Evolutionary conservation across 805 yeast genomes (phyloP).

Genomic region (Hanseniaspora hatyaiensis): DNA sequence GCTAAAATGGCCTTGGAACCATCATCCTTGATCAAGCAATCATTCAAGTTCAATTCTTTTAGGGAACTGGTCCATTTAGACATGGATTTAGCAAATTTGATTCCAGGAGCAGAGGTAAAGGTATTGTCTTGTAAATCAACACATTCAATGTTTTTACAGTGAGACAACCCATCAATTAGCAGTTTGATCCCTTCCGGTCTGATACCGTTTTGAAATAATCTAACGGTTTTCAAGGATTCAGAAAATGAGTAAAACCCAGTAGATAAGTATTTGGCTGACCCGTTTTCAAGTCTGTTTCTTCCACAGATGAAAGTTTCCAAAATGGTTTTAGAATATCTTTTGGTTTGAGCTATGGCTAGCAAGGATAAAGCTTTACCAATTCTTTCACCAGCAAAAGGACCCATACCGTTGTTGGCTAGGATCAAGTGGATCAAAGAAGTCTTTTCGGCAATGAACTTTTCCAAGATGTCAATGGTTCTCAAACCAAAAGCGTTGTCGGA

Average conservation of each 20-base stretch:
- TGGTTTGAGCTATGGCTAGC: constrained; percentile 51
- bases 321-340: constrained; percentile 34
- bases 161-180: constrained; percentile 57
- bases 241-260: constrained; percentile 73
- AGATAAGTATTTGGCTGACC: constrained; percentile 76
- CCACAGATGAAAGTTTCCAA: constrained; percentile 90
- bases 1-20: constrained; percentile 54
- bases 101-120: constrained; percentile 58
- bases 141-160: constrained; percentile 47
- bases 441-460: constrained; percentile 62
- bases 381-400: constrained; percentile 93
- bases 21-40: constrained; percentile 67
- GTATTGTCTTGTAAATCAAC: constrained; percentile 94
- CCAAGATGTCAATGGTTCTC: constrained; percentile 84
- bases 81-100: constrained; percentile 51
- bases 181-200: constrained; percentile 84
- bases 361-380: constrained; percentile 76
- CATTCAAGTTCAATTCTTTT: constrained; percentile 74
- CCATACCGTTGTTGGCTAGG: constrained; percentile 92
- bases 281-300: constrained; percentile 91
- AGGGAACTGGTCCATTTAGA: constrained; percentile 50
- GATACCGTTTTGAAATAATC: constrained; percentile 91
- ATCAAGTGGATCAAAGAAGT: constrained; percentile 73
- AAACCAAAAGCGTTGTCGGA: constrained; percentile 96
- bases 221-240: constrained; percentile 51